A percentile compares a stretch with the other conserved stretches of the same genome.
phyloP scores from a whole-genome alignment of 2,329 filamentous ascomycete species.

The Hirsutella minnesotensis region DNA sequence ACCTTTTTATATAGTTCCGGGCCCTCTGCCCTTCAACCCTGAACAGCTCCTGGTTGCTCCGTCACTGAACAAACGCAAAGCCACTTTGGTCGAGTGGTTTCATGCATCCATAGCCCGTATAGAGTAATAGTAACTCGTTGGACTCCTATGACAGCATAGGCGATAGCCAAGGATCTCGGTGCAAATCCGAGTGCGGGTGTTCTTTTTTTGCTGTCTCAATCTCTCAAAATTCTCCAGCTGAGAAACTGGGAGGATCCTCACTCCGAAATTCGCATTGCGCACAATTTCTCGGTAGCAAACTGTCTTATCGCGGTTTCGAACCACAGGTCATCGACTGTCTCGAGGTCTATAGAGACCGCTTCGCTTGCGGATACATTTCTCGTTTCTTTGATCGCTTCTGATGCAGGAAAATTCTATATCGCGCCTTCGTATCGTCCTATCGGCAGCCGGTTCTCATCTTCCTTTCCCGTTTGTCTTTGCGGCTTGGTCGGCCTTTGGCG shows the following conservation, averaged over 20 bases:
- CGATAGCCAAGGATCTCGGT: slow-evolving; percentile 23
- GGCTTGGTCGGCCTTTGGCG: slow-evolving; percentile 30
- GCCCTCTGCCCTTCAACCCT: background rate
- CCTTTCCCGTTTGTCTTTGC: slow-evolving; percentile 5
- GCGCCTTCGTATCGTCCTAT: too few relatives aligned
- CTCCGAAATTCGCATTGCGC: too few relatives aligned
- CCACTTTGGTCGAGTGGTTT: slow-evolving; percentile 1
- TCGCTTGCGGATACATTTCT: too few relatives aligned
- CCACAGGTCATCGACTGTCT: too few relatives aligned
- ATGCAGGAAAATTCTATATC: too few relatives aligned
- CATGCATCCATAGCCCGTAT: slow-evolving; percentile 13
- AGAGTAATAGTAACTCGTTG: slow-evolving; percentile 23
- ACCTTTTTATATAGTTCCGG: background rate
- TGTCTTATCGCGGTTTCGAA: too few relatives aligned
- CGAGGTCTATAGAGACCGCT: too few relatives aligned
- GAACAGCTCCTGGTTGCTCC: background rate
- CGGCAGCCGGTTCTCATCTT: too few relatives aligned
- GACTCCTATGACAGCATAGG: slow-evolving; percentile 20
- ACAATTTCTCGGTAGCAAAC: too few relatives aligned
- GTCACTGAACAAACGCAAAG: background rate
- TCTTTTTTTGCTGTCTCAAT: slow-evolving; percentile 4
- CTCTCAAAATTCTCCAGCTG: background rate
- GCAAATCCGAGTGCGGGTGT: slow-evolving; percentile 23
- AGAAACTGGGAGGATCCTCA: too few relatives aligned
- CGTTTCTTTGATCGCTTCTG: too few relatives aligned